Conservation (phyloP, 441 rosid species). For the Populus hybrid region DNA sequence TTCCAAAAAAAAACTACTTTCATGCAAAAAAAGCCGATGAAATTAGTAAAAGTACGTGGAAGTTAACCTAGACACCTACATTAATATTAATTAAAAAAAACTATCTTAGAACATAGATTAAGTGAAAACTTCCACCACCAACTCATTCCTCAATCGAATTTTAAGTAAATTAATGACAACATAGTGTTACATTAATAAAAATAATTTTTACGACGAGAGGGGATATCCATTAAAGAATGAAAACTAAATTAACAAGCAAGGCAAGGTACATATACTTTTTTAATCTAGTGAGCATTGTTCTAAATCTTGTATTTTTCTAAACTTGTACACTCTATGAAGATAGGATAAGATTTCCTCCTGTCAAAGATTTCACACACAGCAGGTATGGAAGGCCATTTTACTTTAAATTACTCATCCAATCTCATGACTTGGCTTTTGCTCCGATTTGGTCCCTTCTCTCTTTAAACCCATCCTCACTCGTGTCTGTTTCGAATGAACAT, state of each 20-base stretch:
- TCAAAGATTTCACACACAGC: background rate
- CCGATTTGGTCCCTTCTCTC: background rate
- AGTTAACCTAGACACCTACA: rapidly evolving
- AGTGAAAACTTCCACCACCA: too few species aligned
- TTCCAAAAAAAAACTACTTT: too few species aligned
- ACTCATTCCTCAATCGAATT: too few species aligned
- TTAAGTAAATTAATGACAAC: too few species aligned
- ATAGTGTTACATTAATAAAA: too few species aligned
- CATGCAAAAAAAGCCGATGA: too few species aligned
- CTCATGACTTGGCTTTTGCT: background rate
- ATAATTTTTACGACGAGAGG: too few species aligned
- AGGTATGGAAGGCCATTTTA: background rate
- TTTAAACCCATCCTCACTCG: background rate
- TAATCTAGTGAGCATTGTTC: background rate
- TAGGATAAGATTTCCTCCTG: background rate
- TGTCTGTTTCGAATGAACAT: background rate
- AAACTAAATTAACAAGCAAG: too few species aligned
- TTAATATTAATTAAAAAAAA: too few species aligned
- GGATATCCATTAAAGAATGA: too few species aligned
- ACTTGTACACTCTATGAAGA: background rate
- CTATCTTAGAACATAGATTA: too few species aligned
- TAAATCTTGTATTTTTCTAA: background rate
- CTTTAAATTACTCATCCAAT: background rate
- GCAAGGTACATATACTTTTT: background rate
- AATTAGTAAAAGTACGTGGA: rapidly evolving